These are phyloP conservation scores for Pseudogymnoascus sp. DNA, from an alignment of 2,329 filamentous ascomycete species.

Conservation along the genomic window DNA sequence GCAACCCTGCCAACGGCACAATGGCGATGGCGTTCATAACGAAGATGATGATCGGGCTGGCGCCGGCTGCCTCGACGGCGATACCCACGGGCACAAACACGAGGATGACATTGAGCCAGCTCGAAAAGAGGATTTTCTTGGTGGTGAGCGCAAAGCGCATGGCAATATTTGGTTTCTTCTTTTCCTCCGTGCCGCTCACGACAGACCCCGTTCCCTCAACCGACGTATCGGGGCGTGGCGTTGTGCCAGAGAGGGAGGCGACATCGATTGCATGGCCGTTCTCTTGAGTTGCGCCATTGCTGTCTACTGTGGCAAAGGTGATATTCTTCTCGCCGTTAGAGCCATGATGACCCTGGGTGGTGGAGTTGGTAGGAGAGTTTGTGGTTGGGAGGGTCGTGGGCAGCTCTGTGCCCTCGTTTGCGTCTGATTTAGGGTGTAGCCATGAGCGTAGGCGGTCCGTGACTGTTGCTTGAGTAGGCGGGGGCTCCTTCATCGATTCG, in stretches of 20 bases:
- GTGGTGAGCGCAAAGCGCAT: conserved; percentile 31
- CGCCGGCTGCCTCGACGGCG: conserved; percentile 46
- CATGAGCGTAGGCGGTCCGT: conserved; percentile 3
- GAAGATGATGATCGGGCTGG: conserved; percentile 57
- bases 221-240: not conserved
- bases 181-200: conserved; percentile 35
- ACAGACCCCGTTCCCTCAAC: conserved; percentile 50
- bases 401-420: not conserved
- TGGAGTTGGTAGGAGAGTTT: not conserved
- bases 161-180: conserved; percentile 23
- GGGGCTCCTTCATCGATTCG: conserved; percentile 7
- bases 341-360: not conserved
- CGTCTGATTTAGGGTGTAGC: conserved; percentile 1
- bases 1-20: conserved; percentile 63
- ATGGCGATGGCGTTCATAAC: conserved; percentile 70
- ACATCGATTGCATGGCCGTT: not conserved
- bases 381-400: not conserved
- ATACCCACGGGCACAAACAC: conserved; percentile 76
- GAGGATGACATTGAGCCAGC: conserved; percentile 70
- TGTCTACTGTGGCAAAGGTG: not conserved
- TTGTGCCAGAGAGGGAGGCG: not conserved
- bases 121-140: conserved; percentile 58
- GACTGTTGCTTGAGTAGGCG: not conserved
- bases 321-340: not conserved
- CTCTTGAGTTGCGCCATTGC: not conserved